Evolutionary conservation across 208 protist species (phyloP).

Genomic region (Crithidia expoeki): DNA sequence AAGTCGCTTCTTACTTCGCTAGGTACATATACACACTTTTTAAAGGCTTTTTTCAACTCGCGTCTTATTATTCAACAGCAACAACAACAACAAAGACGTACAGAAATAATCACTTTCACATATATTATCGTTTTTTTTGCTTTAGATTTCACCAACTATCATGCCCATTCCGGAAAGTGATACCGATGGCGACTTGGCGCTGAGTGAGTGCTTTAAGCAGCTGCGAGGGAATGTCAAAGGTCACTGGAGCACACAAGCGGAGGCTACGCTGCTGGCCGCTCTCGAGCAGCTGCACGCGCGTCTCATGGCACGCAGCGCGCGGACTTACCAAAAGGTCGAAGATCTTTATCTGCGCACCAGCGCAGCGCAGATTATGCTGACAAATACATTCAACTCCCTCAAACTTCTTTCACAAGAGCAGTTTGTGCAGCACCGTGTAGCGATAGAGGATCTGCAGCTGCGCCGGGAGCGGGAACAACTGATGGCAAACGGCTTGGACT

Average conservation of each 20-base stretch:
- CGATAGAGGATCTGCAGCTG: slow-evolving; percentile 40
- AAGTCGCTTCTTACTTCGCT: too few species aligned
- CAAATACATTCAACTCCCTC: slow-evolving; percentile 67
- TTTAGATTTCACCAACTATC: neutral
- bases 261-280: slow-evolving; percentile 47
- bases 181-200: slow-evolving; percentile 11
- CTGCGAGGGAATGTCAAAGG: slow-evolving; percentile 35
- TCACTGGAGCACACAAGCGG: slow-evolving; percentile 51
- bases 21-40: too few species aligned
- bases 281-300: slow-evolving; percentile 51
- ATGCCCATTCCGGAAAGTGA: slow-evolving; percentile 11
- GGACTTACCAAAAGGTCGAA: slow-evolving; percentile 38
- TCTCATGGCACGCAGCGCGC: slow-evolving; percentile 22
- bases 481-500: slow-evolving; percentile 10
- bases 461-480: slow-evolving; percentile 14
- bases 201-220: slow-evolving; percentile 23
- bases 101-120: too few species aligned
- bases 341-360: slow-evolving; percentile 36
- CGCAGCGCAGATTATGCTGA: slow-evolving; percentile 36
- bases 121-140: too few species aligned
- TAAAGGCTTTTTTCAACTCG: too few species aligned
- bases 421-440: slow-evolving; percentile 83
- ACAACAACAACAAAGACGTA: too few species aligned
- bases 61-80: too few species aligned
- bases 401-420: slow-evolving; percentile 64